Conservation (phyloP, 345 rosid genomes). For the Gossypium ekmanianum region DNA sequence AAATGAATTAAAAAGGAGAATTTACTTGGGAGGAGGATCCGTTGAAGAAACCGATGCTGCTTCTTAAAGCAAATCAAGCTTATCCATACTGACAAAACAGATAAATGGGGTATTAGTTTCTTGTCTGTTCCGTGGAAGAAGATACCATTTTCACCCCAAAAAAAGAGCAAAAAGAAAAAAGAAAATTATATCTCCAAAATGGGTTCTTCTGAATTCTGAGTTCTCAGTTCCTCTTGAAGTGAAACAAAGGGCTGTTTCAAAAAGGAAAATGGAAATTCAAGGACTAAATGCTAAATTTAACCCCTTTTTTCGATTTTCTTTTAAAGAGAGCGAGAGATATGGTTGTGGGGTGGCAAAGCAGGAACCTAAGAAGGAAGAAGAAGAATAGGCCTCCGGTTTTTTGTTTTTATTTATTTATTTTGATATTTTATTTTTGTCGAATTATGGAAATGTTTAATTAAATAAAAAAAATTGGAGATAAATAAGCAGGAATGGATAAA, state of each 20-base stretch:
- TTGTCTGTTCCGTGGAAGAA: neutral
- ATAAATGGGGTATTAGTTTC: neutral
- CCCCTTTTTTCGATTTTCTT: neutral
- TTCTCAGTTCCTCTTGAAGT: constrained; percentile 3
- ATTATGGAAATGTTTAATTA: neutral
- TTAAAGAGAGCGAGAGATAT: neutral
- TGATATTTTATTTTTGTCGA: neutral
- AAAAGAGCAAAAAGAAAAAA: neutral
- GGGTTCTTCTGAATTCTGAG: neutral
- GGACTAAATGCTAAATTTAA: neutral
- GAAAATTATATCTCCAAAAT: neutral
- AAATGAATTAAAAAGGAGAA: neutral
- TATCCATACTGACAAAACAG: neutral
- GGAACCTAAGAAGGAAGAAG: neutral
- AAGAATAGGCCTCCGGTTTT: neutral
- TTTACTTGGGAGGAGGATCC: constrained; percentile 10
- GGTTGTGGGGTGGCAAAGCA: neutral
- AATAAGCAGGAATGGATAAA: neutral
- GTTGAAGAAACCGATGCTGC: constrained; percentile 2
- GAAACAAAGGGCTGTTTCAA: neutral
- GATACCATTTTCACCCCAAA: neutral
- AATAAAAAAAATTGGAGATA: neutral
- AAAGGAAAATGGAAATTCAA: neutral
- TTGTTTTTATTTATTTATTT: neutral
- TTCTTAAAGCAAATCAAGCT: constrained; percentile 4